A percentile compares a stretch with the other conserved stretches of the same genome.
Evolutionary conservation across 176 grass and related monocot genomes (phyloP).

Genomic region (Oryza coarctata): DNA sequence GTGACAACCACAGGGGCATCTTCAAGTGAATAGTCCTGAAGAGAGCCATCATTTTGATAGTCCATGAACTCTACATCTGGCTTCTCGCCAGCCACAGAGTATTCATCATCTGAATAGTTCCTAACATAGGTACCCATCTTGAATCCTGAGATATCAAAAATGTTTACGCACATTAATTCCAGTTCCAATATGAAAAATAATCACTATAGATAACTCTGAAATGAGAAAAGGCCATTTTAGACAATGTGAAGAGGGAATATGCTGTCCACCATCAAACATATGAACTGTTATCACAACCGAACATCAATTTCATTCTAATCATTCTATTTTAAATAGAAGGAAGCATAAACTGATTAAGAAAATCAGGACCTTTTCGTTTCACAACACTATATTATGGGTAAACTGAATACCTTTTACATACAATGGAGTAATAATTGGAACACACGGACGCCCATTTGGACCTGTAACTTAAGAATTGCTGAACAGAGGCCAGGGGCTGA

Average conservation of each 20-base stretch:
- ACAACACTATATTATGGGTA: background rate
- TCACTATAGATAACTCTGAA: background rate
- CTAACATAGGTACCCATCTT: conserved; percentile 44
- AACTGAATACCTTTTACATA: background rate
- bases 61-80: conserved; percentile 88
- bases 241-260: background rate
- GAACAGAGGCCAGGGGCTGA: too few relatives aligned
- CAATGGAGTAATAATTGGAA: background rate
- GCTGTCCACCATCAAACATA: background rate
- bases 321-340: background rate
- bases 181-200: background rate
- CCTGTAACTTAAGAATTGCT: background rate
- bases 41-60: conserved; percentile 63
- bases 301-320: background rate
- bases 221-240: background rate
- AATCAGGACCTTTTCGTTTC: background rate
- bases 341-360: background rate
- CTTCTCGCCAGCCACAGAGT: conserved; percentile 69
- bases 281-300: conserved; percentile 1
- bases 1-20: conserved; percentile 64
- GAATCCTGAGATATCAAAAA: conserved; percentile 25
- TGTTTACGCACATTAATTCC: background rate
- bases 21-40: conserved; percentile 55
- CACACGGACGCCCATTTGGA: background rate
- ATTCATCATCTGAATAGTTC: conserved; percentile 62